Evolutionary conservation across 768 basidiomycete genomes (phyloP), one percentile per base, ranked within the genome.

Genomic region (Tephrocybe sp.): DNA sequence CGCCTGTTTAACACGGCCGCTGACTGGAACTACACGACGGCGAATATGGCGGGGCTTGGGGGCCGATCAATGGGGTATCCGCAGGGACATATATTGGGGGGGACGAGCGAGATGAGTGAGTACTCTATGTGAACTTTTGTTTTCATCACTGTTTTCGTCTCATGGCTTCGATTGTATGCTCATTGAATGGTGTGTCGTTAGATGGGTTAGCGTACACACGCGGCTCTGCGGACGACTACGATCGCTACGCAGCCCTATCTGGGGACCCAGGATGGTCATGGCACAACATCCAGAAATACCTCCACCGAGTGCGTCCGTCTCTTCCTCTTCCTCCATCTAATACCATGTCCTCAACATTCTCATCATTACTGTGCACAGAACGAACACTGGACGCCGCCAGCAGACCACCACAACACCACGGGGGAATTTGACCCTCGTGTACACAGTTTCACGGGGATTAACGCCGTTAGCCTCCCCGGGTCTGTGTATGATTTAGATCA

Each of bases 241-340:
- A 72, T 52, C 60, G 65, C 4, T 70, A 59, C 51, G 71, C 69
- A 11, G 49, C 23, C 0, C 33, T 69, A 9, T 64, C 66, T 23
- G 59, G 61, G 5, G 68, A 69, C 39, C 43, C 44, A 4, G 65
- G 69, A 0, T 71, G 67, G 65, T 65, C 58, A 13, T 71, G 70
- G 71, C 51, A 68, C 14, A 61, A 50, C 17, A 39, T 71, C 5
- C 52, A 62, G 41, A 65, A 53, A 1, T 68, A 68, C 51, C 52
- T 67, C 48, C 35, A 49, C 49, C 62, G 56, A 47, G 65, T 59
- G 48, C 43, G 54, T 52, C 8, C 33, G 9, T 34, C 33, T 34
- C 2, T 4, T 42, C 17, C n/a, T 31, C 9, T 41, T 35, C 13
- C 14, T 1, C 23, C 8, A 17, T 13, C 12, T 40, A 12, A n/a